Conservation (phyloP, 345 rosid species). For the Odontarrhena argentea region DNA sequence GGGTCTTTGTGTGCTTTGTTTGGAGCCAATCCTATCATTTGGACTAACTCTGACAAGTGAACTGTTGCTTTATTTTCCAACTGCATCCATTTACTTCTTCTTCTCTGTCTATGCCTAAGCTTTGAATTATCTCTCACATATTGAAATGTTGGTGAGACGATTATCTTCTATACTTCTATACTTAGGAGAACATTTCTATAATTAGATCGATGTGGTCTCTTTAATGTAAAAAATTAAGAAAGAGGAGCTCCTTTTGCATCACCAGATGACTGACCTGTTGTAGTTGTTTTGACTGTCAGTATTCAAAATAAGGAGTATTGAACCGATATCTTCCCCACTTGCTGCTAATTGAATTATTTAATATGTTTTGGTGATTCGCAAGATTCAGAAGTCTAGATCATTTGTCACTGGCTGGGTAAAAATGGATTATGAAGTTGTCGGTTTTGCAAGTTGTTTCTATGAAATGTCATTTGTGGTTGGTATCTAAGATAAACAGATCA, state of each 20-base stretch:
- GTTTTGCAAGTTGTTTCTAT: background rate
- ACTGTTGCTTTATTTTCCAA: background rate
- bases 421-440: conserved; percentile 35
- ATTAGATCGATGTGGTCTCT: background rate
- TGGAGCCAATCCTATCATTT: too few species aligned
- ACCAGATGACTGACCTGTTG: conserved; percentile 3
- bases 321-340: background rate
- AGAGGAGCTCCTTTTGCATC: too few species aligned
- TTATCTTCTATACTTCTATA: background rate
- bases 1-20: background rate
- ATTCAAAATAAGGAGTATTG: too few species aligned
- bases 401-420: conserved; percentile 44
- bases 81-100: background rate
- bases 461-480: background rate
- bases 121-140: background rate
- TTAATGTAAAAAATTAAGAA: background rate
- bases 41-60: background rate
- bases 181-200: background rate
- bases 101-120: background rate
- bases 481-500: conserved; percentile 30
- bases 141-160: background rate
- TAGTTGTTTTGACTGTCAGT: conserved; percentile 7
- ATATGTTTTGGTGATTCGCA: conserved; percentile 1
- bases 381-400: conserved; percentile 31
- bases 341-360: background rate